Conservation (phyloP, 805 yeast species). For the Wickerhamiella sergipiensis region DNA sequence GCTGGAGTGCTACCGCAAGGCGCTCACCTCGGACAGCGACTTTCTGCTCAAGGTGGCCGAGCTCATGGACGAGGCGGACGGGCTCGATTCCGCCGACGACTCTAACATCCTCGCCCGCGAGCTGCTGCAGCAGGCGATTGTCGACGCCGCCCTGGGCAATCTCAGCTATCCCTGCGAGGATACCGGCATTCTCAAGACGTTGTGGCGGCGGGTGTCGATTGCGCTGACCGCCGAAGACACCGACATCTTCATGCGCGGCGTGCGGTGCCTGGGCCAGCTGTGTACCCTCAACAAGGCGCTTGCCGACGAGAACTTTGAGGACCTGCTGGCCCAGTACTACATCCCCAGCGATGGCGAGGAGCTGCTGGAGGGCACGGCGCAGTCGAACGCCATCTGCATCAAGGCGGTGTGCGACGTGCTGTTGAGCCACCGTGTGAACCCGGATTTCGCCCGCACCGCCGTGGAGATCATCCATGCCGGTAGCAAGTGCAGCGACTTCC, state of each 20-base stretch:
- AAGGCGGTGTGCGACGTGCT: slow-evolving; percentile 23
- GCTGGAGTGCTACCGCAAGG: slow-evolving; percentile 49
- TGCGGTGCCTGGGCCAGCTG: slow-evolving; percentile 66
- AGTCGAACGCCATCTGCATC: slow-evolving; percentile 2
- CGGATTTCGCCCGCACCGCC: background rate
- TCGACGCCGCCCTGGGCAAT: slow-evolving; percentile 8
- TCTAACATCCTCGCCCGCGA: background rate
- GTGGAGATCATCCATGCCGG: background rate
- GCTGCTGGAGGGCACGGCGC: slow-evolving; percentile 1
- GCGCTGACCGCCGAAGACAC: slow-evolving; percentile 9
- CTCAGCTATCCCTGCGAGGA: slow-evolving; percentile 1
- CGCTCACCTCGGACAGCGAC: slow-evolving; percentile 71
- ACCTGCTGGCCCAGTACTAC: slow-evolving; percentile 29
- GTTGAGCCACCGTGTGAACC: slow-evolving; percentile 1
- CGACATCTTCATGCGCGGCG: slow-evolving; percentile 30
- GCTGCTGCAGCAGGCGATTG: slow-evolving; percentile 3
- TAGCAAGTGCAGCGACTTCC: slow-evolving; percentile 30
- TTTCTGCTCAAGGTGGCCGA: slow-evolving; percentile 77
- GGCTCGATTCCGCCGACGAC: background rate
- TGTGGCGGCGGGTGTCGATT: background rate
- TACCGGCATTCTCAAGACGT: background rate
- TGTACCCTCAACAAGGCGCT: slow-evolving; percentile 30
- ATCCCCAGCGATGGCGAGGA: slow-evolving; percentile 43
- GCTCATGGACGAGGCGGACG: slow-evolving; percentile 72
- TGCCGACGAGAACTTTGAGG: slow-evolving; percentile 4